Percentiles rank a stretch among this genome's conserved stretches.
phyloP scores from a whole-genome alignment of 768 basidiomycete species.

The Mycena sanguinolenta region DNA sequence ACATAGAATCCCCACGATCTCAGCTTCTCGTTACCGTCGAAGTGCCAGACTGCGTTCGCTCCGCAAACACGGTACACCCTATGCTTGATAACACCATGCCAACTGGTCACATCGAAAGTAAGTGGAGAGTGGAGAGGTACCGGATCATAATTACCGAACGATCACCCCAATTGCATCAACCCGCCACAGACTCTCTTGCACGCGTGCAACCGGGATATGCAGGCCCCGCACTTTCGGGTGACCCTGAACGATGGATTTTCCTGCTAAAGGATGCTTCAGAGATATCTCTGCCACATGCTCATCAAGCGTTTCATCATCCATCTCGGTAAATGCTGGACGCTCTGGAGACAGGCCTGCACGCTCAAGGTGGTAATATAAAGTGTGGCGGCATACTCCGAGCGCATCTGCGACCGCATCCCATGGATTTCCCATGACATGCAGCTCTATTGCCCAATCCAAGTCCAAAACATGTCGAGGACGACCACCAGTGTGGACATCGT shows the following conservation, averaged over 20 bases:
- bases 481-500: constrained; percentile 14
- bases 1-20: no score
- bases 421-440: constrained; percentile 44
- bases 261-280: constrained; percentile 42
- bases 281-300: constrained; percentile 36
- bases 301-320: constrained; percentile 41
- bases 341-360: constrained; percentile 31
- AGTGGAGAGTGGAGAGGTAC: no score
- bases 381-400: constrained; percentile 38
- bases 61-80: no score
- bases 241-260: constrained; percentile 45
- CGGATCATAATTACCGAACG: constrained; percentile 41
- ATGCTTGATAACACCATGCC: no score
- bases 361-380: constrained; percentile 38
- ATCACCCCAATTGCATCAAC: constrained; percentile 49
- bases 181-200: constrained; percentile 42
- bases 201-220: constrained; percentile 41
- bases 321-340: constrained; percentile 32
- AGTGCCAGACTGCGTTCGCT: no score
- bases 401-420: constrained; percentile 43
- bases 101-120: no score
- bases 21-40: no score
- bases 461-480: constrained; percentile 40
- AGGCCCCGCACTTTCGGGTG: constrained; percentile 43
- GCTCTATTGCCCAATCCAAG: constrained; percentile 35